These are phyloP conservation scores for Podospora comata DNA, from an alignment of 495 filamentous ascomycete species.

Conservation along the genomic window DNA sequence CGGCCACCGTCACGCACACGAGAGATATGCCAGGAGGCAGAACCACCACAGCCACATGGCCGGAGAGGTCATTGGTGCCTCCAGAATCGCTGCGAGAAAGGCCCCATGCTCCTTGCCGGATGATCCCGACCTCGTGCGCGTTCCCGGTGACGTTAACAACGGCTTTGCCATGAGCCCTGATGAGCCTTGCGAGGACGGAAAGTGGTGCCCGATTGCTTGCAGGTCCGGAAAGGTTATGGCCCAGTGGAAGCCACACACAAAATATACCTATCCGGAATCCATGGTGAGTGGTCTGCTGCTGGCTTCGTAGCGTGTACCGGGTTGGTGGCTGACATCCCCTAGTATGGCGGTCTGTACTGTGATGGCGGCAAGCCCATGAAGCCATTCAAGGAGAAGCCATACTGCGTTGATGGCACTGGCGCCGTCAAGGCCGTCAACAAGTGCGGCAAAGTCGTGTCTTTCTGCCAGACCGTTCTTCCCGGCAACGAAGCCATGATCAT, in stretches of 20 bases:
- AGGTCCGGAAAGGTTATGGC: slow-evolving; percentile 71
- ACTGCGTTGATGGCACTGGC: slow-evolving; percentile 71
- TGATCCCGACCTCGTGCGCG: slow-evolving; percentile 63
- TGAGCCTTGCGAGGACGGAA: slow-evolving; percentile 64
- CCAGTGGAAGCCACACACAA: slow-evolving; percentile 73
- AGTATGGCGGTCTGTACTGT: slow-evolving; percentile 79
- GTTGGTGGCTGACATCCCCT: slow-evolving; percentile 29
- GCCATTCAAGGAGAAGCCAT: slow-evolving; percentile 65
- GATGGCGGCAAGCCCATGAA: slow-evolving; percentile 66
- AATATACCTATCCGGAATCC: slow-evolving; percentile 65
- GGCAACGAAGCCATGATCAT: slow-evolving; percentile 91
- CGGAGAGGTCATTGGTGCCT: slow-evolving; percentile 23
- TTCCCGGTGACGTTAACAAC: slow-evolving; percentile 63
- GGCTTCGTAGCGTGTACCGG: neutral
- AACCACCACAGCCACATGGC: slow-evolving; percentile 30
- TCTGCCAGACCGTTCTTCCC: slow-evolving; percentile 81
- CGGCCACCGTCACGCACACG: slow-evolving; percentile 36
- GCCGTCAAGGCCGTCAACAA: slow-evolving; percentile 62
- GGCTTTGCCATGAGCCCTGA: slow-evolving; percentile 84
- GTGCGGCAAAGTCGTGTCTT: slow-evolving; percentile 57
- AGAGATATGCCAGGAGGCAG: slow-evolving; percentile 34
- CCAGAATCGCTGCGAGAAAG: slow-evolving; percentile 35
- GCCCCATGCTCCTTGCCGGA: slow-evolving; percentile 63
- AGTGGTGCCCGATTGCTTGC: slow-evolving; percentile 77
- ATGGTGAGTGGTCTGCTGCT: slow-evolving; percentile 56